phyloP scores from a whole-genome alignment of 371 early-diverging fungal species.

The Dichotomocladium elegans region DNA sequence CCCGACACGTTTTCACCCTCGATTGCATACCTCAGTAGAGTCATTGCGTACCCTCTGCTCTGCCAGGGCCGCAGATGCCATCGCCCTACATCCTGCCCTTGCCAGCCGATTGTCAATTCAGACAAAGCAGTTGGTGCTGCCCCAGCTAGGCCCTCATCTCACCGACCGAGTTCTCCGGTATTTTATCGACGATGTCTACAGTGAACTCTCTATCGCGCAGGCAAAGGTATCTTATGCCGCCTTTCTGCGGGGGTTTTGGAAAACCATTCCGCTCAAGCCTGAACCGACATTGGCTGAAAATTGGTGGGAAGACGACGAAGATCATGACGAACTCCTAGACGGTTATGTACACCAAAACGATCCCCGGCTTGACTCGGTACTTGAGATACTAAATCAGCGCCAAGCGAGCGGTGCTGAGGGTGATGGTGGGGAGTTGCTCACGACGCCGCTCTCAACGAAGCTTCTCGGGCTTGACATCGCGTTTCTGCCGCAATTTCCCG shows the following conservation, averaged over 20 bases:
- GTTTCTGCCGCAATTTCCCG: slow-evolving; percentile 9
- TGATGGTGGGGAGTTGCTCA: neutral
- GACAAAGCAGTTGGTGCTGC: slow-evolving; percentile 5
- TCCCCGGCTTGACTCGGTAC: neutral
- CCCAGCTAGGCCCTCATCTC: neutral
- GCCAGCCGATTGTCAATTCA: neutral
- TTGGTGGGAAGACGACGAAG: slow-evolving; percentile 7
- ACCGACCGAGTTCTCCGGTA: slow-evolving; percentile 1
- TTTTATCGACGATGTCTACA: slow-evolving; percentile 3
- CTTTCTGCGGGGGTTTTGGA: slow-evolving; percentile 6
- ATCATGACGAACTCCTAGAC: neutral
- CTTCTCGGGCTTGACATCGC: slow-evolving; percentile 18
- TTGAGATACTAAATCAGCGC: no score
- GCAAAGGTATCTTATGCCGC: slow-evolving; percentile 1
- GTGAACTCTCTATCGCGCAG: slow-evolving; percentile 2
- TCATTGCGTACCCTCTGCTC: neutral
- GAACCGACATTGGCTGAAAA: neutral
- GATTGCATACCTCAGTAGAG: neutral
- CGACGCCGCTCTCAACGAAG: slow-evolving; percentile 11
- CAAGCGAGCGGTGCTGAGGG: no score
- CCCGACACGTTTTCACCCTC: no score
- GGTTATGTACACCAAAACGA: neutral
- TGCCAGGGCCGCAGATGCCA: neutral
- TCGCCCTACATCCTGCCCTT: neutral
- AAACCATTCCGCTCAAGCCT: neutral